Evolutionary conservation across 2,329 filamentous ascomycete genomes (phyloP).

Genomic region (Leptographium wingfieldii): DNA sequence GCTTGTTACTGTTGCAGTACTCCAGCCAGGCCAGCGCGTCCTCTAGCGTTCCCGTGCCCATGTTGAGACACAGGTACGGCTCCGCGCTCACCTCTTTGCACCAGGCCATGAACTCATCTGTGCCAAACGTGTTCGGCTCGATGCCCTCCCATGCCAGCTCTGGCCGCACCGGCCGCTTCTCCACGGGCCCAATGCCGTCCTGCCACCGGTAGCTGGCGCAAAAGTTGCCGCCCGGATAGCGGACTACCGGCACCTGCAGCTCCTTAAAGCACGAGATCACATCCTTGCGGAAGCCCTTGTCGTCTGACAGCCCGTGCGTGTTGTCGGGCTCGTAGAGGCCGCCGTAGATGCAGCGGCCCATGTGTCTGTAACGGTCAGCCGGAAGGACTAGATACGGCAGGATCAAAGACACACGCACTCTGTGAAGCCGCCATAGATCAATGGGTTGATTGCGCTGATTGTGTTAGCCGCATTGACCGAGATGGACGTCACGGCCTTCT

Average conservation of each 20-base stretch:
- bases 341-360: slow-evolving; percentile 81
- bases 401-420: slow-evolving; percentile 40
- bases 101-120: slow-evolving; percentile 79
- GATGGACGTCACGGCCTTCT: not conserved
- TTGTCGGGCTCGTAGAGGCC: slow-evolving; percentile 73
- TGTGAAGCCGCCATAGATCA: slow-evolving; percentile 75
- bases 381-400: not conserved
- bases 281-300: slow-evolving; percentile 65
- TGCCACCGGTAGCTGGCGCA: slow-evolving; percentile 77
- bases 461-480: slow-evolving; percentile 48
- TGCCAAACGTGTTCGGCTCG: slow-evolving; percentile 70
- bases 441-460: slow-evolving; percentile 63
- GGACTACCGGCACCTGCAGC: slow-evolving; percentile 61
- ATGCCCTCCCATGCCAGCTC: slow-evolving; percentile 70
- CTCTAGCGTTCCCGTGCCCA: slow-evolving; percentile 56
- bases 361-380: slow-evolving; percentile 44
- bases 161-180: slow-evolving; percentile 51
- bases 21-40: slow-evolving; percentile 64
- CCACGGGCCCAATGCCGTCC: slow-evolving; percentile 64
- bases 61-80: slow-evolving; percentile 70
- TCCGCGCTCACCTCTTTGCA: slow-evolving; percentile 60
- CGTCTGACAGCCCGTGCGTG: slow-evolving; percentile 46
- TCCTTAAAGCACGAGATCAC: slow-evolving; percentile 63
- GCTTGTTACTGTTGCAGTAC: slow-evolving; percentile 68
- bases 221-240: slow-evolving; percentile 79